Conservation (phyloP, 208 protist species). For the Wallacemonas rigidus region DNA sequence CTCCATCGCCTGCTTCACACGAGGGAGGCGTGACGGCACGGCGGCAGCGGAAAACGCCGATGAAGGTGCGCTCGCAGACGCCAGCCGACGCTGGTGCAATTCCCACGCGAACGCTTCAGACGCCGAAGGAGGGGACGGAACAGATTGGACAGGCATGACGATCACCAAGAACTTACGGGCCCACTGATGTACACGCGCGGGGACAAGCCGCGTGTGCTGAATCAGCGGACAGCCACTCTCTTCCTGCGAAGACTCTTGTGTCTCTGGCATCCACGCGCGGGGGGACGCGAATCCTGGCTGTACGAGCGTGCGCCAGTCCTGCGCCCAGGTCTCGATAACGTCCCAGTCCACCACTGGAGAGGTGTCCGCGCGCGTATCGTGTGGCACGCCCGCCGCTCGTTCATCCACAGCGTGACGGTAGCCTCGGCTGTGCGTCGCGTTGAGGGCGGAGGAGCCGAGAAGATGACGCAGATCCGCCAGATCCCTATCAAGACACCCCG, state of each 20-base stretch:
- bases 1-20: neutral
- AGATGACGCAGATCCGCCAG: constrained; percentile 4
- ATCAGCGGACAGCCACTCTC: neutral
- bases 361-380: too few species aligned
- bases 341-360: too few species aligned
- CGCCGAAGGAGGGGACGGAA: neutral
- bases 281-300: neutral
- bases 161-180: constrained; percentile 38
- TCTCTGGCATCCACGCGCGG: constrained; percentile 3
- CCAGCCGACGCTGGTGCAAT: neutral
- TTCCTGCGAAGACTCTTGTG: neutral
- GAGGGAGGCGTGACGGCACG: neutral
- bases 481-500: neutral
- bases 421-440: neutral
- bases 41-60: neutral
- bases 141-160: neutral
- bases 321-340: neutral
- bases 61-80: neutral
- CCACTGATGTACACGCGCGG: constrained; percentile 30
- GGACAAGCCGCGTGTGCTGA: neutral
- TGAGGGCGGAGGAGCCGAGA: neutral
- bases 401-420: too few species aligned
- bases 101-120: neutral
- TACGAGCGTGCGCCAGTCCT: neutral
- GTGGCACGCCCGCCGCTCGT: too few species aligned